Conservation (phyloP, 495 filamentous ascomycete genomes). For the Hypoxylon rickii region DNA sequence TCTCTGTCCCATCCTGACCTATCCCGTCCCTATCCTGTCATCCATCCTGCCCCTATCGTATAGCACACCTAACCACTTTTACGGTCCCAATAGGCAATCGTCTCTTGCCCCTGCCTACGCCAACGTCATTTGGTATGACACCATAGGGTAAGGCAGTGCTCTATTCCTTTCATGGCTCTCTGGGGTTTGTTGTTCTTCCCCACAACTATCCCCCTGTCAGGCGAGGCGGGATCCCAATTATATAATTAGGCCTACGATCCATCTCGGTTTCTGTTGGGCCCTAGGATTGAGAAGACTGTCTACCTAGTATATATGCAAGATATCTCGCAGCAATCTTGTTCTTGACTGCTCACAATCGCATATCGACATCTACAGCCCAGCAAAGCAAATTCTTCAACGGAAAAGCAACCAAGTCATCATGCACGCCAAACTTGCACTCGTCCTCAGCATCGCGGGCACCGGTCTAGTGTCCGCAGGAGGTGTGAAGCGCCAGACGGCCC, state of each 20-base stretch:
- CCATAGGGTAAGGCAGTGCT: not conserved
- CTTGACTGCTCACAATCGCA: no score
- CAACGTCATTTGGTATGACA: conserved; percentile 19
- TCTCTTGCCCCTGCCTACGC: conserved; percentile 2
- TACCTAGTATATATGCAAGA: no score
- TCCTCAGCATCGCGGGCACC: conserved; percentile 1
- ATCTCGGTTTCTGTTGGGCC: no score
- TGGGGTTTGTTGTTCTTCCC: no score
- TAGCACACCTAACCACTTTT: not conserved
- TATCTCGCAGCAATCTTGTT: no score
- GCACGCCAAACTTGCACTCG: conserved; percentile 9
- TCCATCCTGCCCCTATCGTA: conserved; percentile 25
- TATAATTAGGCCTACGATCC: not conserved
- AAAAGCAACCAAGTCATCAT: conserved; percentile 6
- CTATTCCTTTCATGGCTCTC: no score
- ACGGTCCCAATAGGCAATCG: not conserved
- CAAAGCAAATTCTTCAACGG: no score
- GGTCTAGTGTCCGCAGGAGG: conserved; percentile 6
- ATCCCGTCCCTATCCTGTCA: no score
- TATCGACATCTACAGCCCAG: not conserved
- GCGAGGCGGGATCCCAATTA: not conserved
- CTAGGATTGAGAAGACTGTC: no score
- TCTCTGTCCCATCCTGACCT: no score
- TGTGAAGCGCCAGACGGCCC: no score
- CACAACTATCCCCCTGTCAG: conserved; percentile 4